Evolutionary conservation across 495 filamentous ascomycete genomes (phyloP).

Genomic region (Penicillium mononematosum): DNA sequence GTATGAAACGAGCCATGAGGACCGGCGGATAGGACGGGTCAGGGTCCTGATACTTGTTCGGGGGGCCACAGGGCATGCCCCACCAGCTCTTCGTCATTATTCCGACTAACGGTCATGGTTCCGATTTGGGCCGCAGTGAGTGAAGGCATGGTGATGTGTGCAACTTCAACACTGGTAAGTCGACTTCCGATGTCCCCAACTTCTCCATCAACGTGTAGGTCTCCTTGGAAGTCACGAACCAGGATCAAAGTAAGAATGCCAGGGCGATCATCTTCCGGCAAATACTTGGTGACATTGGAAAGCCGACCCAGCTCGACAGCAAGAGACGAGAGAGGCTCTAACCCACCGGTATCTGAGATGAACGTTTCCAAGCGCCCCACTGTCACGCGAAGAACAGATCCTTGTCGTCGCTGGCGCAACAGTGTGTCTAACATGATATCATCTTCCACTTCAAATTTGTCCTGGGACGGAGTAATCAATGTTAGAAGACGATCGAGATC

Average conservation of each 20-base stretch:
- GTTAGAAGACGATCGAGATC: conserved; percentile 82
- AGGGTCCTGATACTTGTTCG: conserved; percentile 16
- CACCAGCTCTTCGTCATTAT: conserved; percentile 67
- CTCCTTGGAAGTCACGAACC: conserved; percentile 59
- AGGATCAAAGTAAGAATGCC: conserved; percentile 74
- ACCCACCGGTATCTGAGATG: conserved; percentile 56
- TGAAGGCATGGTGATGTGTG: conserved; percentile 81
- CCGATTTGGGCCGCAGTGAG: conserved; percentile 73
- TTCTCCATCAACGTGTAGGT: conserved; percentile 57
- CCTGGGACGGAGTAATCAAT: conserved; percentile 85
- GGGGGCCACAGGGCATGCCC: conserved; percentile 44
- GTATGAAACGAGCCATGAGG: conserved; percentile 80
- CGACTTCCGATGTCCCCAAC: conserved; percentile 62
- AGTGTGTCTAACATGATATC: conserved; percentile 95
- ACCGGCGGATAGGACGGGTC: conserved; percentile 48
- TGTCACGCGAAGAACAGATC: conserved; percentile 72
- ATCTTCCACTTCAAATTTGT: conserved; percentile 87
- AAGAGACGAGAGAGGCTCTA: conserved; percentile 65
- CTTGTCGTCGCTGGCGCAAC: conserved; percentile 84
- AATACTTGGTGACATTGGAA: conserved; percentile 86
- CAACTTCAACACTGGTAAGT: conserved; percentile 64
- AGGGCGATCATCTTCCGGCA: conserved; percentile 93
- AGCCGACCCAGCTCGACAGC: conserved; percentile 75
- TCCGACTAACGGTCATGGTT: conserved; percentile 57
- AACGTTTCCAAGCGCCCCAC: conserved; percentile 59